A percentile compares a stretch with the other conserved stretches of the same genome.
phyloP scores from a whole-genome alignment of 2,329 filamentous ascomycete genomes.

The Sarocladium brachiariae region DNA sequence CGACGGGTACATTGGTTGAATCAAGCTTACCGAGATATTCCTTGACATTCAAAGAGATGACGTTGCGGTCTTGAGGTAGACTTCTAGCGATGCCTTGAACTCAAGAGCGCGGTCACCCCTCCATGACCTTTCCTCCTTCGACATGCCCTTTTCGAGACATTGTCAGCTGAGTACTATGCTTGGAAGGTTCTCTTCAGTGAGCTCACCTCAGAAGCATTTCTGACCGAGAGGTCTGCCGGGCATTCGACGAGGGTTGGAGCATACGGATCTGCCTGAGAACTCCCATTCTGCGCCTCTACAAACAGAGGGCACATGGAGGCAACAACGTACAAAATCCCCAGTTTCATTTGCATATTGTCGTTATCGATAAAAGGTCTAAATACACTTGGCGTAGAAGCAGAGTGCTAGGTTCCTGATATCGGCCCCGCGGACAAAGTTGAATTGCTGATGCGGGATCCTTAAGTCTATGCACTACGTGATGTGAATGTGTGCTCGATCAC shows the following conservation, averaged over 20 bases:
- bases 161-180: neutral
- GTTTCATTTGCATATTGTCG: neutral
- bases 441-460: no score
- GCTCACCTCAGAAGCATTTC: constrained; percentile 9
- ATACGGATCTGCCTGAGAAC: constrained; percentile 10
- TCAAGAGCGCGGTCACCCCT: constrained; percentile 14
- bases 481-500: neutral
- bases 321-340: neutral
- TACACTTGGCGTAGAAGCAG: no score
- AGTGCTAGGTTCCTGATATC: no score
- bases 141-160: constrained; percentile 16
- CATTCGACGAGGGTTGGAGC: constrained; percentile 11
- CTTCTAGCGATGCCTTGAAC: constrained; percentile 15
- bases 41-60: constrained; percentile 16
- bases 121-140: constrained; percentile 18
- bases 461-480: no score
- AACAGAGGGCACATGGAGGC: neutral
- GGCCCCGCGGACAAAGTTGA: no score
- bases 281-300: neutral
- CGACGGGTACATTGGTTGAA: constrained; percentile 14
- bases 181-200: neutral
- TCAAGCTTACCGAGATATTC: constrained; percentile 18
- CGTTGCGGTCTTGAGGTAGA: constrained; percentile 19
- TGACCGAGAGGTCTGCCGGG: constrained; percentile 6
- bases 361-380: no score